Evolutionary conservation across 2,329 filamentous ascomycete genomes (phyloP), one percentile per base, ranked within the genome.

Genomic region (Cladosporium cucumerinum): DNA sequence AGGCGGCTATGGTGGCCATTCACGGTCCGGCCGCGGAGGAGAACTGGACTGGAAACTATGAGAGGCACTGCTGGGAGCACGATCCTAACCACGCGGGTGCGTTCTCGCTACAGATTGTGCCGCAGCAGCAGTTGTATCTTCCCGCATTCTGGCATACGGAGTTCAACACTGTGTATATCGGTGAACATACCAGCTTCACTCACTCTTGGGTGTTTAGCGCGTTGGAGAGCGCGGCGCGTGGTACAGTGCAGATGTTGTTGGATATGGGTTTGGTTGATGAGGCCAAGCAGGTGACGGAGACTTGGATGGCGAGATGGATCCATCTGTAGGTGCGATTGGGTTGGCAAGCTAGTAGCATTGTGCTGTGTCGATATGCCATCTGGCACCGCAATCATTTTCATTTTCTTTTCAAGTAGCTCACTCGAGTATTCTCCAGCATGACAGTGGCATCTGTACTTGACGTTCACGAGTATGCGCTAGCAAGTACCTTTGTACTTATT

Each of bases 271-370:
- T 90, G 52, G 87, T 90, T 0, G 88, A 90, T 72, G 88, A 90
- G 76, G 88, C 88, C 0, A 90, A 90, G 77, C 76, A 81, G 36
- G 79, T 88, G 21, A 84, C 85, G 1, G 78, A 86, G 34, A 85
- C 85, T 66, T 90, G 87, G 87, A 89, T 90, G 87, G 87, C 85
- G 1, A 80, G 88, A 64, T 90, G 87, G 87, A 87, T 88, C 61
- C 18, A 21, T 54, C 11, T 54, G 51, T 54, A n/a, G 30, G 49
- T n/a, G 36, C 18, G 16, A 39, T 18, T 39, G 14, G 36, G 36
- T 43, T n/a, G 18, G 8, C 14, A 39, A 39, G 14, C 6, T 18
- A 39, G 34, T 18, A 18, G 16, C 5, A 16, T 8, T 16, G 12
- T 18, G 1, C 16, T 43, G 18, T n/a, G 36, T n/a, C 6, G 18